A percentile compares a stretch with the other conserved stretches of the same genome.
Evolutionary conservation across 805 yeast genomes (phyloP).

Genomic region (Pichia eremophila): DNA sequence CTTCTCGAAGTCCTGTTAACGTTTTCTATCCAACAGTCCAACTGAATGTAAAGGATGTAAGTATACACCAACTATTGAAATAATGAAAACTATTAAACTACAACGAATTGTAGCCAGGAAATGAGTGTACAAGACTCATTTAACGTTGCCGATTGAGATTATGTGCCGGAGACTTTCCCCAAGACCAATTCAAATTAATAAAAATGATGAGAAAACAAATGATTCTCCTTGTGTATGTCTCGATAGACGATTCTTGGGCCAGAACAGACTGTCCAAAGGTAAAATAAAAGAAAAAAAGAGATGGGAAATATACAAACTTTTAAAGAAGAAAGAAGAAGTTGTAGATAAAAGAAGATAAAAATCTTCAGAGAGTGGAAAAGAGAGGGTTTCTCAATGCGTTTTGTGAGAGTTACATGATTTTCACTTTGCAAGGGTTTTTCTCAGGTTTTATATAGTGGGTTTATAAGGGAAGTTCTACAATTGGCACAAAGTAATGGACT

Average conservation of each 20-base stretch:
- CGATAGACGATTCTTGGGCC: slow-evolving; percentile 18
- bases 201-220: background rate
- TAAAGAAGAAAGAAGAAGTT: no score
- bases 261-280: slow-evolving; percentile 2
- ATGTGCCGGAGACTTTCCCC: slow-evolving; percentile 23
- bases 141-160: slow-evolving; percentile 20
- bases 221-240: slow-evolving; percentile 16
- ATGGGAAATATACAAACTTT: no score
- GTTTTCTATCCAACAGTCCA: background rate
- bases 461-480: no score
- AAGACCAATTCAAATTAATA: no score
- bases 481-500: no score
- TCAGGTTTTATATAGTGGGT: no score
- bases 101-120: background rate
- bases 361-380: background rate
- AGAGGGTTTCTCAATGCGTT: background rate
- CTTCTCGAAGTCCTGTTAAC: background rate
- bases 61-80: background rate
- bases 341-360: background rate
- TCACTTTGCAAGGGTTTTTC: background rate
- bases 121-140: slow-evolving; percentile 8
- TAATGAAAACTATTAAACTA: background rate
- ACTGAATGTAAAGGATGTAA: background rate
- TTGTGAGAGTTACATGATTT: no score
- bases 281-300: background rate